Evolutionary conservation across 352 stramenopile genomes (phyloP).

Genomic region (Peronospora destructor): DNA sequence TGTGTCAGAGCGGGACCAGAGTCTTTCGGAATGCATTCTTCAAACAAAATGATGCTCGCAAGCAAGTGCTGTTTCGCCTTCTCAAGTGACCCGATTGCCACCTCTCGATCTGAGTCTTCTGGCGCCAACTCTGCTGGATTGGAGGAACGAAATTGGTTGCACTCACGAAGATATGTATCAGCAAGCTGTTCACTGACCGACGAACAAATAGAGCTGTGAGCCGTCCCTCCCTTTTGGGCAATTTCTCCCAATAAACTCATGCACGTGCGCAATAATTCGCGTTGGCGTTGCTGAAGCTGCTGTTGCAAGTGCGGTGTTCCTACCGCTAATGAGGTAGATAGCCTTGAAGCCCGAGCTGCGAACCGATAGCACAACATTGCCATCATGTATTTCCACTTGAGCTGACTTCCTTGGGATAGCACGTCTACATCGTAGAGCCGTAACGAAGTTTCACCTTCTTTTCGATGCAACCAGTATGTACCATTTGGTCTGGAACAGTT

Average conservation of each 20-base stretch:
- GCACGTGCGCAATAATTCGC: slow-evolving; percentile 70
- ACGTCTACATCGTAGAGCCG: slow-evolving; percentile 81
- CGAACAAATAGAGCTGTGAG: slow-evolving; percentile 71
- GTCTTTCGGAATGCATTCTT: slow-evolving; percentile 53
- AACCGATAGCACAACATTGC: slow-evolving; percentile 86
- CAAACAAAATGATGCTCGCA: slow-evolving; percentile 65
- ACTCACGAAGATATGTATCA: slow-evolving; percentile 74
- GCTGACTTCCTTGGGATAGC: slow-evolving; percentile 70
- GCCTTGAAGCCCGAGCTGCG: slow-evolving; percentile 55
- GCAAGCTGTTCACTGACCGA: slow-evolving; percentile 77
- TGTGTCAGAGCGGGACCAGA: slow-evolving; percentile 23
- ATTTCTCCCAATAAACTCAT: slow-evolving; percentile 72
- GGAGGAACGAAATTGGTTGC: slow-evolving; percentile 23
- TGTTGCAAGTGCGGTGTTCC: slow-evolving; percentile 50
- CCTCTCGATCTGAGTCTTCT: slow-evolving; percentile 14
- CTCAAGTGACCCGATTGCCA: slow-evolving; percentile 27
- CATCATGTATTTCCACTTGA: slow-evolving; percentile 90
- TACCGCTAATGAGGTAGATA: slow-evolving; percentile 51
- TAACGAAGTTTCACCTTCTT: slow-evolving; percentile 70
- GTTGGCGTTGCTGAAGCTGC: slow-evolving; percentile 65
- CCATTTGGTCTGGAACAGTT: slow-evolving; percentile 79
- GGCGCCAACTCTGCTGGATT: slow-evolving; percentile 5
- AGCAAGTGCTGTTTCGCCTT: slow-evolving; percentile 62
- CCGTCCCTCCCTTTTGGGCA: slow-evolving; percentile 41
- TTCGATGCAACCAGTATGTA: slow-evolving; percentile 80